phyloP scores from a whole-genome alignment of 1,284 basidiomycete species.

The Gomphus sp. region DNA sequence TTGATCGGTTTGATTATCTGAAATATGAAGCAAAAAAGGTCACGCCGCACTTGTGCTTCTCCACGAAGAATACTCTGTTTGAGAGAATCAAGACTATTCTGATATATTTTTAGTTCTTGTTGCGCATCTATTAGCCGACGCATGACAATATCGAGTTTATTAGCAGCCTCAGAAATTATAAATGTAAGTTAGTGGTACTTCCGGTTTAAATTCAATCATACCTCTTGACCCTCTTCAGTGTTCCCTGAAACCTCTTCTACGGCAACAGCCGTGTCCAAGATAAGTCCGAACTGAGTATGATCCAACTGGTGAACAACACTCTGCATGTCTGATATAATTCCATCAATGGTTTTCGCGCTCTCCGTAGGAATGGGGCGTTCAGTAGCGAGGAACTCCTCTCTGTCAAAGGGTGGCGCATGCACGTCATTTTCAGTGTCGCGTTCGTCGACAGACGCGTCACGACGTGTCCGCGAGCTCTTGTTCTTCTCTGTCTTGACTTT shows the following conservation, averaged over 20 bases:
- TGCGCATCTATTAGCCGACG: slow-evolving; percentile 57
- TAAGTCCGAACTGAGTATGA: slow-evolving; percentile 32
- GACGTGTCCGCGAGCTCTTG: neutral
- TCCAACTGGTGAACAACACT: slow-evolving; percentile 25
- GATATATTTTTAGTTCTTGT: slow-evolving; percentile 46
- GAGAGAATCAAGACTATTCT: slow-evolving; percentile 43
- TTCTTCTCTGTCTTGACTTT: slow-evolving; percentile 7
- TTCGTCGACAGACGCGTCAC: neutral
- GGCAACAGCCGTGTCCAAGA: slow-evolving; percentile 47
- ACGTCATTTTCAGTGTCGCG: neutral
- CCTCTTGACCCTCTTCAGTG: slow-evolving; percentile 42
- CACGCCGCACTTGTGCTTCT: slow-evolving; percentile 42
- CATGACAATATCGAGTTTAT: slow-evolving; percentile 59
- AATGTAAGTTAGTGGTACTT: neutral
- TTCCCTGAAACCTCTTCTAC: slow-evolving; percentile 51
- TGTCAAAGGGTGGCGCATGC: slow-evolving; percentile 5
- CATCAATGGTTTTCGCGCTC: neutral
- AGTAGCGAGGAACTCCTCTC: slow-evolving; percentile 6
- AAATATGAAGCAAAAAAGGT: slow-evolving; percentile 11
- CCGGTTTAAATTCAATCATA: slow-evolving; percentile 19
- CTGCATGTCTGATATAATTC: slow-evolving; percentile 4
- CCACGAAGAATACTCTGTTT: slow-evolving; percentile 43
- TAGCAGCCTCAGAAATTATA: slow-evolving; percentile 22
- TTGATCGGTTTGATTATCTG: neutral
- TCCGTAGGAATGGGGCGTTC: slow-evolving; percentile 2